Evolutionary conservation across 2,329 filamentous ascomycete species (phyloP).

Genomic region (Colletotrichum destructivum): DNA sequence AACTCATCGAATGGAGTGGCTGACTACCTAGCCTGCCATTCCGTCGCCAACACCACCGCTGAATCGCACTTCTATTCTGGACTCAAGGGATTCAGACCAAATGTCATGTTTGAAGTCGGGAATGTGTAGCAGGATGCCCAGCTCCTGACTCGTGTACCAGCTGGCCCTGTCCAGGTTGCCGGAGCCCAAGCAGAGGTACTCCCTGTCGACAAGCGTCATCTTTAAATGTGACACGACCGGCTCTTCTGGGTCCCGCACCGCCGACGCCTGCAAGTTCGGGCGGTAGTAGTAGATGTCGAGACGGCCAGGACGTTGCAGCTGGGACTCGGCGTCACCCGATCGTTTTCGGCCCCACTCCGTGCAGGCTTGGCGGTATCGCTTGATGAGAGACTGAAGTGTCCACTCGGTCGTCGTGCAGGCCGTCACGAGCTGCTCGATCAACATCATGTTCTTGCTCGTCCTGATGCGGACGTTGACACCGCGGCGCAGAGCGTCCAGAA

Average conservation of each 20-base stretch:
- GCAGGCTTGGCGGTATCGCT: slow-evolving; percentile 61
- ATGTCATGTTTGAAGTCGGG: slow-evolving; percentile 55
- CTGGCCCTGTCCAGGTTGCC: slow-evolving; percentile 89
- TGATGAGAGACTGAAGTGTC: slow-evolving; percentile 73
- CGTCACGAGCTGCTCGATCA: slow-evolving; percentile 85
- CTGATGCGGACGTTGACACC: slow-evolving; percentile 79
- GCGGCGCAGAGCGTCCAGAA: slow-evolving; percentile 73
- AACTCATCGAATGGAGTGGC: slow-evolving; percentile 15
- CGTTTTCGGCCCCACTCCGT: slow-evolving; percentile 30
- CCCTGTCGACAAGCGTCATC: slow-evolving; percentile 79
- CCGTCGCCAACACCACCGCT: slow-evolving; percentile 19
- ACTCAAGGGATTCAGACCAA: slow-evolving; percentile 57
- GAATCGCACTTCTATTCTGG: slow-evolving; percentile 51
- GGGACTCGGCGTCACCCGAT: slow-evolving; percentile 59
- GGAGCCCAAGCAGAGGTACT: slow-evolving; percentile 80
- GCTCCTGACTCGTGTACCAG: slow-evolving; percentile 89
- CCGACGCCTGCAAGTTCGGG: slow-evolving; percentile 51
- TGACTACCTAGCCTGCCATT: slow-evolving; percentile 15
- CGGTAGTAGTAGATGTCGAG: slow-evolving; percentile 74
- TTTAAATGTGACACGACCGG: slow-evolving; percentile 85
- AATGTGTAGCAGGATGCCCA: slow-evolving; percentile 75
- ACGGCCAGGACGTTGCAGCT: slow-evolving; percentile 58
- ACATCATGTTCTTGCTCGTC: slow-evolving; percentile 80
- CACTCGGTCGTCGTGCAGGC: slow-evolving; percentile 80
- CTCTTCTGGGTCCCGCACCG: slow-evolving; percentile 59